Conservation (phyloP, 176 grass and related monocot genomes). For the Bolboschoenus planiculmis region DNA sequence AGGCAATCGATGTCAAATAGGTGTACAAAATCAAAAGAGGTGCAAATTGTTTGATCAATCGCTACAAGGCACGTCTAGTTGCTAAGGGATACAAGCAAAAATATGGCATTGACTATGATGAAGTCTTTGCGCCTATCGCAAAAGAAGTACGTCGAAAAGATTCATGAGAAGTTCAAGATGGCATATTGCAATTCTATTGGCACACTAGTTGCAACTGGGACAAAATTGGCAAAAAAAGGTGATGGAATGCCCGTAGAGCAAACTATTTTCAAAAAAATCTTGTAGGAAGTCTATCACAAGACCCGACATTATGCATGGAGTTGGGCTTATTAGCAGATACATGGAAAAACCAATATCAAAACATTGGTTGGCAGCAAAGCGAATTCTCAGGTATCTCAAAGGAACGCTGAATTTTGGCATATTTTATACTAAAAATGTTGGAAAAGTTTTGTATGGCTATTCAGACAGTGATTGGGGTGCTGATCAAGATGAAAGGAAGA, state of each 20-base stretch:
- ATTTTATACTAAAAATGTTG: neutral
- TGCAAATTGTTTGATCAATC: too few relatives aligned
- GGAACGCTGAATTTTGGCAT: neutral
- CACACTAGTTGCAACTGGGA: neutral
- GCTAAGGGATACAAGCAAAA: too few relatives aligned
- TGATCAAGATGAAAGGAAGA: neutral
- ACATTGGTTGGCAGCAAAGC: neutral
- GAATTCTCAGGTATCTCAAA: neutral
- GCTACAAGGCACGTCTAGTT: too few relatives aligned
- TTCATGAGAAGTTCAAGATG: neutral
- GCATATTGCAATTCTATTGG: neutral
- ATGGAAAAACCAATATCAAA: neutral
- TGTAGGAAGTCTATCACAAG: neutral
- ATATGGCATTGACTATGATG: too few relatives aligned
- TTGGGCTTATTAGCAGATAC: neutral
- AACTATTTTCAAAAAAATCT: neutral
- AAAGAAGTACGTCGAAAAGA: neutral
- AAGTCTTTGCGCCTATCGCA: too few relatives aligned
- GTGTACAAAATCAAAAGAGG: too few relatives aligned
- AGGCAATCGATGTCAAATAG: too few relatives aligned
- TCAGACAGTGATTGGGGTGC: neutral
- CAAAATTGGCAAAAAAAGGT: neutral
- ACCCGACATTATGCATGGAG: neutral
- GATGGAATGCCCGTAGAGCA: neutral
- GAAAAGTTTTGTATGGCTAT: neutral